Conservation (phyloP, 306 rosid genomes). For the Cicer cuneatum region DNA sequence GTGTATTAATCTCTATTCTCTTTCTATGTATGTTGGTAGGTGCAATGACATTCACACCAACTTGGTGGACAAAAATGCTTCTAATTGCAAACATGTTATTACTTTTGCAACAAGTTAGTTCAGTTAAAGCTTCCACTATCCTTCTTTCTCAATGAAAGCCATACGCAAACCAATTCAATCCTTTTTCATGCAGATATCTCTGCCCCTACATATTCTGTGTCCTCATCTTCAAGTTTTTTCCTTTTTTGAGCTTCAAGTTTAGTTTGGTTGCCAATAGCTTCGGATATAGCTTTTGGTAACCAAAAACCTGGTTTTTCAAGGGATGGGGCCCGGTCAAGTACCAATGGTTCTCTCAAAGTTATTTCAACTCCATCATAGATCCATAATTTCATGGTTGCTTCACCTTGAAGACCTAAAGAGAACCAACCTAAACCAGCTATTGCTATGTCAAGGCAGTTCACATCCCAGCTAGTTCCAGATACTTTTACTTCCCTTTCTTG, state of each 20-base stretch:
- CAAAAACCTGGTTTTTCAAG: conserved; percentile 86
- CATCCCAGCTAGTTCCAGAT: conserved; percentile 84
- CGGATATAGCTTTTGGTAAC: conserved; percentile 85
- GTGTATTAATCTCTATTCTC: conserved; percentile 8
- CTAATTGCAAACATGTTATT: conserved; percentile 26
- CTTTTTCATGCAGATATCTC: conserved; percentile 55
- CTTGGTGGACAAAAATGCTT: conserved; percentile 2
- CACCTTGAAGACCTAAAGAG: conserved; percentile 83
- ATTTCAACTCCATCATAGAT: conserved; percentile 76
- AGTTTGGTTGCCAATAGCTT: conserved; percentile 65
- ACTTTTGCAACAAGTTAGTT: conserved; percentile 41
- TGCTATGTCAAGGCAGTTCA: conserved; percentile 76
- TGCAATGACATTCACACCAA: conserved; percentile 29
- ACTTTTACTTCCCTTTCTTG: conserved; percentile 72
- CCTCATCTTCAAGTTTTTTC: conserved; percentile 58
- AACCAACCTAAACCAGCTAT: conserved; percentile 88
- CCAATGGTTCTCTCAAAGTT: conserved; percentile 82
- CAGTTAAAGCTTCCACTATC: conserved; percentile 30
- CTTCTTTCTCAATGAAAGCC: conserved; percentile 27
- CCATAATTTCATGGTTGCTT: conserved; percentile 77
- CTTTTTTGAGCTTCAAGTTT: conserved; percentile 68
- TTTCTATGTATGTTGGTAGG: conserved; percentile 23
- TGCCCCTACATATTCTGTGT: conserved; percentile 45
- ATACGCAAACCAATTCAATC: conserved; percentile 35
- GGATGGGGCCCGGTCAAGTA: conserved; percentile 78